phyloP scores from a whole-genome alignment of 2,329 filamentous ascomycete species.

The Ophiostoma himal-ulmi region DNA sequence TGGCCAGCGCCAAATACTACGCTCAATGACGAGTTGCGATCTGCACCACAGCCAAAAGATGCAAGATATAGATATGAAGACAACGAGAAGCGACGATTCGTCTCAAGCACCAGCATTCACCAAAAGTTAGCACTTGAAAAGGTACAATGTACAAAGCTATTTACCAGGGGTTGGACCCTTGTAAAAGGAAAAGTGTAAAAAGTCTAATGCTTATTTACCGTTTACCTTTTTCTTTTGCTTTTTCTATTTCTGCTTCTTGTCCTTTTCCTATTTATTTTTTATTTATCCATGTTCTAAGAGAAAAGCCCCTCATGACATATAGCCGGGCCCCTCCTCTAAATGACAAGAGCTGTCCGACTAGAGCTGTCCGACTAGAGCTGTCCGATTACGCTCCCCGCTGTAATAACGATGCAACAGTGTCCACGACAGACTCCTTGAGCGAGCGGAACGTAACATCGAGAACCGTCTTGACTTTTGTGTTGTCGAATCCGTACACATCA shows the following conservation, averaged over 20 bases:
- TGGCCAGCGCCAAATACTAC: not conserved
- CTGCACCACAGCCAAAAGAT: not conserved
- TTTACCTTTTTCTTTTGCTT: not conserved
- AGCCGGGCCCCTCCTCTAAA: not conserved
- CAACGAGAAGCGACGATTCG: not conserved
- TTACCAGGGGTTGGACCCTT: not conserved
- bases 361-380: not conserved
- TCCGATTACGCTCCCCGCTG: not conserved
- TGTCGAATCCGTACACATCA: not conserved
- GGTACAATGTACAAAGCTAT: not conserved
- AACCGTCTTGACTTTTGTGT: not conserved
- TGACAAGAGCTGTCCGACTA: no score
- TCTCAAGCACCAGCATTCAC: not conserved
- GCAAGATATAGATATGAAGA: not conserved
- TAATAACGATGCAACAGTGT: not conserved
- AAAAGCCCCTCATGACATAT: not conserved
- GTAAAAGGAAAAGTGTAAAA: not conserved
- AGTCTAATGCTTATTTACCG: not conserved
- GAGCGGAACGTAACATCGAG: not conserved
- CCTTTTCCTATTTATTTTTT: not conserved
- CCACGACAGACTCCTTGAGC: not conserved
- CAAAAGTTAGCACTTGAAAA: not conserved
- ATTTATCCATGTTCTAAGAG: no score
- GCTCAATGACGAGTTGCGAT: not conserved
- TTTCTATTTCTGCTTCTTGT: not conserved